Evolutionary conservation across 1,284 basidiomycete species (phyloP).

Genomic region (Cutaneotrichosporon cavernicola): DNA sequence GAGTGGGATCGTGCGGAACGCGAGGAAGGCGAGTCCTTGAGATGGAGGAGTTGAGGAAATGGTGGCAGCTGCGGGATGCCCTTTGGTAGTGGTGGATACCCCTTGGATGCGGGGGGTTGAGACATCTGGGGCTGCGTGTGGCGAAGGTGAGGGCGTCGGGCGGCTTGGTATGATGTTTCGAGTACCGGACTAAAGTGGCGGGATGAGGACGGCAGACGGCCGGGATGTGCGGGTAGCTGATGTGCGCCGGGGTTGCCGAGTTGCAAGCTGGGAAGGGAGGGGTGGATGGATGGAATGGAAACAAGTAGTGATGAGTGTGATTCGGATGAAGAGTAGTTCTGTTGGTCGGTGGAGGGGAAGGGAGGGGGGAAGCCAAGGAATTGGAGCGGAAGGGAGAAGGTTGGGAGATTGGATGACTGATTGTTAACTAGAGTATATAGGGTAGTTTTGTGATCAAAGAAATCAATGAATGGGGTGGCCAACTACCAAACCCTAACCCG

Average conservation of each 20-base stretch:
- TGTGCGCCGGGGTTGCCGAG: neutral
- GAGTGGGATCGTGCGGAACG: slow-evolving; percentile 15
- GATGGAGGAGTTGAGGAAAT: slow-evolving; percentile 41
- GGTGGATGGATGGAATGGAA: neutral
- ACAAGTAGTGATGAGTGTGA: neutral
- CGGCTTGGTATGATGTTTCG: neutral
- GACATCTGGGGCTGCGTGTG: slow-evolving; percentile 27
- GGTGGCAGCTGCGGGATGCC: slow-evolving; percentile 38
- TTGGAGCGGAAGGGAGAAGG: neutral
- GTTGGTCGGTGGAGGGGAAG: neutral
- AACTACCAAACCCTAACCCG: too few relatives aligned
- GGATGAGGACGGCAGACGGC: neutral
- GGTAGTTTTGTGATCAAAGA: neutral
- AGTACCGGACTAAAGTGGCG: neutral
- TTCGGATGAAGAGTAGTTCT: neutral
- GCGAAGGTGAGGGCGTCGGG: neutral
- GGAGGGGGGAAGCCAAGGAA: neutral
- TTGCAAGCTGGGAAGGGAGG: neutral
- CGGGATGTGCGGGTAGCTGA: neutral
- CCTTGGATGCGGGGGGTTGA: slow-evolving; percentile 34
- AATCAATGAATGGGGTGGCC: too few relatives aligned
- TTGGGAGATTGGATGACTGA: too few relatives aligned
- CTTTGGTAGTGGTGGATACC: slow-evolving; percentile 31
- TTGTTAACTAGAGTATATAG: too few relatives aligned
- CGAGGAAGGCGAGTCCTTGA: slow-evolving; percentile 28